These are phyloP conservation scores for Rosa multiflora DNA, from an alignment of 306 rosid genomes.

Conservation along the genomic window DNA sequence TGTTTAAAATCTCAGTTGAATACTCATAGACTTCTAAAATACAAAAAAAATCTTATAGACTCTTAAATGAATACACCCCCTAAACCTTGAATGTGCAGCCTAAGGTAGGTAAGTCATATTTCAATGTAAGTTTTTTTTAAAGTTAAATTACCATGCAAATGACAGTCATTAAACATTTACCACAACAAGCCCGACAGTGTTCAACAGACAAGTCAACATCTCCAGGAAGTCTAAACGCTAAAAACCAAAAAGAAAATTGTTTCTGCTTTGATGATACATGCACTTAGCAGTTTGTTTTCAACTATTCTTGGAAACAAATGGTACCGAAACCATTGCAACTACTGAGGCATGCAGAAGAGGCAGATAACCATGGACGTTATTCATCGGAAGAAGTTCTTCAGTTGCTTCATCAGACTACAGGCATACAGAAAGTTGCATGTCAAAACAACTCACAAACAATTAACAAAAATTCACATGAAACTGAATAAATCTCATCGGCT, in stretches of 20 bases:
- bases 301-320: constrained; percentile 11
- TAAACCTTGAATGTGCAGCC: background rate
- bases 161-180: constrained; percentile 12
- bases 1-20: too few species aligned
- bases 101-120: background rate
- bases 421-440: constrained; percentile 8
- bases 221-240: constrained; percentile 14
- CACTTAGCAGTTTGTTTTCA: constrained; percentile 19
- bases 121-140: background rate
- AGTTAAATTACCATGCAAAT: background rate
- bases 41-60: too few species aligned
- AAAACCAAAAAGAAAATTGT: constrained; percentile 10
- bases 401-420: constrained; percentile 25
- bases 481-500: background rate
- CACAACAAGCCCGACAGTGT: background rate
- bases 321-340: constrained; percentile 35
- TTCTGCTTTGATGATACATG: constrained; percentile 21
- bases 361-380: constrained; percentile 27
- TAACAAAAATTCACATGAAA: background rate
- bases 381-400: constrained; percentile 21
- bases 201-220: constrained; percentile 9
- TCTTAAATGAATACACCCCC: background rate
- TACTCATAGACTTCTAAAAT: too few species aligned
- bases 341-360: constrained; percentile 18
- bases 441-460: constrained; percentile 15